These are phyloP conservation scores for Neonectria neomacrospora DNA, from an alignment of 2,329 filamentous ascomycete species.

Conservation along the genomic window DNA sequence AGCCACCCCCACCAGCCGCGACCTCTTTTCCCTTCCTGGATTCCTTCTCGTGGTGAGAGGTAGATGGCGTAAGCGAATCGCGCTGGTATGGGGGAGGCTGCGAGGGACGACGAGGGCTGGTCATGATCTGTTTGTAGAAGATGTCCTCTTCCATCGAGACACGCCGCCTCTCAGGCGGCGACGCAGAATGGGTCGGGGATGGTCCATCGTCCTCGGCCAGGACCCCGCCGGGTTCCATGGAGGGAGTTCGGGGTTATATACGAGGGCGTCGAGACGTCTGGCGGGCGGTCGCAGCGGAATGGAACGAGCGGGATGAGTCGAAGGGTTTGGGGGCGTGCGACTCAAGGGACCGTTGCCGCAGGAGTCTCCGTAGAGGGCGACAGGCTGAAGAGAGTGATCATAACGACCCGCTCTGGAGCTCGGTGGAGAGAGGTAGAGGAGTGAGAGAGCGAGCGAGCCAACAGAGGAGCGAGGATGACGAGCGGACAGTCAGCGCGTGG, in stretches of 20 bases:
- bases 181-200: slow-evolving; percentile 45
- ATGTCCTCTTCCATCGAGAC: slow-evolving; percentile 67
- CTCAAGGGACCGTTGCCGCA: slow-evolving; percentile 44
- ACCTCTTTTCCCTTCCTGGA: slow-evolving; percentile 34
- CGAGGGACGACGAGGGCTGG: slow-evolving; percentile 56
- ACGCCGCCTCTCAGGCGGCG: slow-evolving; percentile 56
- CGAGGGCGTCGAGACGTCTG: slow-evolving; percentile 33
- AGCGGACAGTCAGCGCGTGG: slow-evolving; percentile 44
- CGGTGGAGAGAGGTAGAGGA: slow-evolving; percentile 43
- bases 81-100: slow-evolving; percentile 60
- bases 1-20: slow-evolving; percentile 37
- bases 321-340: slow-evolving; percentile 40
- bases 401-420: slow-evolving; percentile 51
- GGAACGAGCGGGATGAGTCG: slow-evolving; percentile 36
- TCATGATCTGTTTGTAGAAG: slow-evolving; percentile 65
- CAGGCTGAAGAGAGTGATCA: slow-evolving; percentile 47
- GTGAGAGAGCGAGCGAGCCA: slow-evolving; percentile 40
- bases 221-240: slow-evolving; percentile 50
- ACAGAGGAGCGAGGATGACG: slow-evolving; percentile 37
- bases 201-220: slow-evolving; percentile 49
- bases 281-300: slow-evolving; percentile 38
- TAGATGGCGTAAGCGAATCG: slow-evolving; percentile 34
- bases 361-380: slow-evolving; percentile 50
- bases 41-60: slow-evolving; percentile 32
- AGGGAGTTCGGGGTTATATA: slow-evolving; percentile 43